These are phyloP conservation scores for Ascosphaera apis DNA, from an alignment of 2,329 filamentous ascomycete genomes.

Conservation along the genomic window DNA sequence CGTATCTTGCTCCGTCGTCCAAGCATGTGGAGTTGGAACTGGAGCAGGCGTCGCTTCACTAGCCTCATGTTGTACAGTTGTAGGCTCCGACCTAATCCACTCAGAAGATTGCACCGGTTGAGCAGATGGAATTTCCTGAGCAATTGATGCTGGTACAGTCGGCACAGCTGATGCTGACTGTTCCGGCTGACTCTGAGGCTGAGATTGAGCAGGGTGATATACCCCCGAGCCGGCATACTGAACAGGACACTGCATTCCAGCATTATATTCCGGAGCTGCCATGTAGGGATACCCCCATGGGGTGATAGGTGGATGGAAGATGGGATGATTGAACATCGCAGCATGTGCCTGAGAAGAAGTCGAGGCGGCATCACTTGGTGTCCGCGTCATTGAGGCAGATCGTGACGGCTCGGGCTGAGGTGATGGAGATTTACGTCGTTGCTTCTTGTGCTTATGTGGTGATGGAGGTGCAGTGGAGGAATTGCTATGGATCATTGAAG, in stretches of 20 bases:
- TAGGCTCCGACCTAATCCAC: background rate
- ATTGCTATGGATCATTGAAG: background rate
- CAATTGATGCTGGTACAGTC: background rate
- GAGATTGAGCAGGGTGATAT: background rate
- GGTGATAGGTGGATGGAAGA: background rate
- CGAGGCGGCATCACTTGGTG: background rate
- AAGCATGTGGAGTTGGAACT: conserved; percentile 2
- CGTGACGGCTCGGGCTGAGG: background rate
- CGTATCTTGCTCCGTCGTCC: conserved; percentile 8
- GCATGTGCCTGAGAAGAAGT: background rate
- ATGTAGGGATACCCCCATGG: background rate
- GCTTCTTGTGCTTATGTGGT: background rate
- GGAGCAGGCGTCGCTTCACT: background rate
- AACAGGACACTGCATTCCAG: background rate
- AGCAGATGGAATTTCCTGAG: background rate
- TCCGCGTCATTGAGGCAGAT: background rate
- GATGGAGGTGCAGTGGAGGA: background rate
- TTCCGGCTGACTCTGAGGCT: background rate
- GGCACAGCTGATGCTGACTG: no score
- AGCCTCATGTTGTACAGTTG: background rate
- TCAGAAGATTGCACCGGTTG: background rate
- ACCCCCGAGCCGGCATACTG: background rate
- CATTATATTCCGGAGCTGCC: background rate
- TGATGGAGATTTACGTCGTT: background rate
- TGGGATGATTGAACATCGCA: background rate